Conservation (phyloP, 2,329 filamentous ascomycete species). For the Emericellopsis atlantica region DNA sequence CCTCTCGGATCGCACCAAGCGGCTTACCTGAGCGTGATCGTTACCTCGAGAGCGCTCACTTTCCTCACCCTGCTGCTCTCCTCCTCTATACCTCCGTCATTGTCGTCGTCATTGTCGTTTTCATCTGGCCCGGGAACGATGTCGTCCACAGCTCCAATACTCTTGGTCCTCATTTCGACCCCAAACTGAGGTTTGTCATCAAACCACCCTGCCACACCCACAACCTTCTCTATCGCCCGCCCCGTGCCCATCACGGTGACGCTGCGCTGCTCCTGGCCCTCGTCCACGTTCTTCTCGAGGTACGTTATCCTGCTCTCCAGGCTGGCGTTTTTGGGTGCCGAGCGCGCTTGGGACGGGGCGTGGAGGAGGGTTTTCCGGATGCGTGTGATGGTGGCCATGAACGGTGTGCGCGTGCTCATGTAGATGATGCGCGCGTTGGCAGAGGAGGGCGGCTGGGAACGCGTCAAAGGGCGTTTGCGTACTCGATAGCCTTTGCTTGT, state of each 20-base stretch:
- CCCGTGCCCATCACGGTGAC: constrained; percentile 54
- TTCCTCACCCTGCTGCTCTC: constrained; percentile 23
- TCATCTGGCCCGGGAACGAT: constrained; percentile 31
- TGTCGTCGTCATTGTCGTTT: constrained; percentile 18
- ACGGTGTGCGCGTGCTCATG: constrained; percentile 50
- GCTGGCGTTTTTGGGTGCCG: constrained; percentile 34
- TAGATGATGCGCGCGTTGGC: constrained; percentile 42
- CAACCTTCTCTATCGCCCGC: constrained; percentile 49
- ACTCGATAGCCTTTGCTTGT: constrained; percentile 28
- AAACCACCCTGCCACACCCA: constrained; percentile 53
- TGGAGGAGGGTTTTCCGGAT: constrained; percentile 49
- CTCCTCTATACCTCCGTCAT: constrained; percentile 12
- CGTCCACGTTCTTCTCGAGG: constrained; percentile 18
- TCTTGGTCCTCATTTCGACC: constrained; percentile 49
- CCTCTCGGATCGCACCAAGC: not conserved
- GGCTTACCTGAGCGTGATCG: constrained; percentile 29
- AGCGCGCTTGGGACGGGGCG: constrained; percentile 21
- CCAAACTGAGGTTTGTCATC: constrained; percentile 44
- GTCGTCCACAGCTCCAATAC: constrained; percentile 55
- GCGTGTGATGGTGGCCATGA: constrained; percentile 55
- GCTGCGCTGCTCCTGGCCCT: constrained; percentile 14
- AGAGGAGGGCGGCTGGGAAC: constrained; percentile 27
- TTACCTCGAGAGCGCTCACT: constrained; percentile 38
- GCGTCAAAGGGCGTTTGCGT: constrained; percentile 33
- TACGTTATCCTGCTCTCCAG: constrained; percentile 32